Percentiles rank a stretch among this genome's conserved stretches.
Evolutionary conservation across 106 monocot genomes (phyloP).

Genomic region (Vanilla planifolia): DNA sequence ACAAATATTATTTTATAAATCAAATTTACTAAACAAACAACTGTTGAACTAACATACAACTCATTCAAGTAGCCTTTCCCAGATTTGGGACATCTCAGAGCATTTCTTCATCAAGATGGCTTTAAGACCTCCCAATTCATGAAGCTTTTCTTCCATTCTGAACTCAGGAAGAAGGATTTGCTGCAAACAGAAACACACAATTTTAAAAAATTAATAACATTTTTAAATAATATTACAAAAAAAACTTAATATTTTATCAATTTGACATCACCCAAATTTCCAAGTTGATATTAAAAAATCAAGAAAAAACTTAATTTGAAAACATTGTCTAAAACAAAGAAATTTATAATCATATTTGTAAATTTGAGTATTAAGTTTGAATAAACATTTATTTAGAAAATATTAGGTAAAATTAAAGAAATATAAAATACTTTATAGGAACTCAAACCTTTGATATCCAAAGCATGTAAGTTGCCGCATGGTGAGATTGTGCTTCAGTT

Average conservation of each 20-base stretch:
- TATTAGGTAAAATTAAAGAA: not conserved
- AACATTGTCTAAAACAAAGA: no score
- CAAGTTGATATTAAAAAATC: no score
- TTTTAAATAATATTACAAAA: no score
- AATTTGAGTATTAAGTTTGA: not conserved
- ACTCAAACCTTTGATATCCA: constrained; percentile 57
- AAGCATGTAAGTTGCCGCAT: constrained; percentile 49
- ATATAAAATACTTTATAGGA: not conserved
- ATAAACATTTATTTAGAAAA: not conserved
- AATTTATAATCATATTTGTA: no score
- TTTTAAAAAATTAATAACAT: not conserved
- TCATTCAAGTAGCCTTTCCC: constrained; percentile 17
- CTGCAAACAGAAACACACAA: constrained; percentile 6
- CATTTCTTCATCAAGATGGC: constrained; percentile 13
- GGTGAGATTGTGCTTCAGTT: constrained; percentile 33
- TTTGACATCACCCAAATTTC: no score
- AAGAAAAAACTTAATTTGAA: not conserved
- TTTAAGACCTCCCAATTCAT: constrained; percentile 18
- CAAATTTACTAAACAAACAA: no score
- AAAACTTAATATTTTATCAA: no score
- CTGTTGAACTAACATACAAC: not conserved
- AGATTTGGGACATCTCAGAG: constrained; percentile 16
- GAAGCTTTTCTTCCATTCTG: constrained; percentile 11
- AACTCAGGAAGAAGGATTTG: not conserved
- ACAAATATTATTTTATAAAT: no score